Conservation (phyloP, 2,329 filamentous ascomycete genomes). For the Fusarium dlaminii region DNA sequence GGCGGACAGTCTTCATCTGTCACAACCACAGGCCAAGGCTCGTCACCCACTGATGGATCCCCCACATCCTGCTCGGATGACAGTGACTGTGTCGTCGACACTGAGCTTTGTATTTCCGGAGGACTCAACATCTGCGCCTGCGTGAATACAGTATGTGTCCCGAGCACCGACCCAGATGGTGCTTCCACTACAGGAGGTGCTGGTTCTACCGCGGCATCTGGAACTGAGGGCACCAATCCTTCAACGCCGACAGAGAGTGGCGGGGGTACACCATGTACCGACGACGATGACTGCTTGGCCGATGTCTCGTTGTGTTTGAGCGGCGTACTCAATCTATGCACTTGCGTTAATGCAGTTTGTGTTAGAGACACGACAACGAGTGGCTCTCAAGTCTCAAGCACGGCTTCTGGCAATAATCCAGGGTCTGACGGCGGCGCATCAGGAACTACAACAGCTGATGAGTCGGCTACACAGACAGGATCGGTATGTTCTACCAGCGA, state of each 20-base stretch:
- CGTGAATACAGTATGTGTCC: background rate
- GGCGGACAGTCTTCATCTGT: background rate
- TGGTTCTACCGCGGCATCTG: background rate
- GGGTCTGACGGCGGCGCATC: background rate
- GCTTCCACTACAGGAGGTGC: background rate
- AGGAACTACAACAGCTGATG: background rate
- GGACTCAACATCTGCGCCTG: conserved; percentile 16
- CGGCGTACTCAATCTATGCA: background rate
- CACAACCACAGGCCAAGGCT: background rate
- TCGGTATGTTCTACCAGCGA: background rate
- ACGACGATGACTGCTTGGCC: background rate
- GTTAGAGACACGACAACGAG: background rate
- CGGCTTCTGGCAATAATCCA: background rate
- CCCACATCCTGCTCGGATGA: conserved; percentile 3
- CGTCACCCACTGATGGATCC: background rate
- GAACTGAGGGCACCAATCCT: background rate
- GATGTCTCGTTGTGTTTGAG: background rate
- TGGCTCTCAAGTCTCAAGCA: background rate
- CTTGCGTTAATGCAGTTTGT: conserved; percentile 13
- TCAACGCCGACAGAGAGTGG: background rate
- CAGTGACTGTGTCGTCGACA: conserved; percentile 1
- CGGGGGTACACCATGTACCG: background rate
- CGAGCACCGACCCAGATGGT: background rate
- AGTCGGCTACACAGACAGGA: background rate
- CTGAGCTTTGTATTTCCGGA: background rate